Conservation (phyloP, 164 flowering plant species). For the Vitis rupestris region DNA sequence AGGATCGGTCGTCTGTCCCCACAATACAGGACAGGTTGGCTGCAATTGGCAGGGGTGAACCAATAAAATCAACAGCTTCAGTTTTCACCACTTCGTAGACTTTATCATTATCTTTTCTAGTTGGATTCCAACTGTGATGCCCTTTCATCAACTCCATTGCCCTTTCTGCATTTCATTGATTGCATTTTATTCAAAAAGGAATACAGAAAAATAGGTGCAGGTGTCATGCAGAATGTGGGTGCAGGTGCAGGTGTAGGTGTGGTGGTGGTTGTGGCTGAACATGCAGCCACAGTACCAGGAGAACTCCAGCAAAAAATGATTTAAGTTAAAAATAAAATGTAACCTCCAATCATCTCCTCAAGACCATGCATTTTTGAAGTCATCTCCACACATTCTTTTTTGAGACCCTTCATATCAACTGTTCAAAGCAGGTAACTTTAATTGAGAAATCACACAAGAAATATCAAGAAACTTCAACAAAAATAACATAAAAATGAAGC, state of each 20-base stretch:
- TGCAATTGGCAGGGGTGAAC: background rate
- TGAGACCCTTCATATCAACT: conserved; percentile 5
- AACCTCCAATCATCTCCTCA: conserved; percentile 1
- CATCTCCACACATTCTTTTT: conserved; percentile 7
- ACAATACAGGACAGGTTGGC: conserved; percentile 14
- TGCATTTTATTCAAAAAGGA: background rate
- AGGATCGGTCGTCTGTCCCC: conserved; percentile 8
- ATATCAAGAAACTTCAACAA: background rate
- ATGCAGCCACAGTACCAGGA: background rate
- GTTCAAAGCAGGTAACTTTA: conserved; percentile 1
- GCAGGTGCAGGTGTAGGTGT: background rate
- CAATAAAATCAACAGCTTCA: conserved; percentile 9
- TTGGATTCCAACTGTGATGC: background rate
- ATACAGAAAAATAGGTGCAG: background rate
- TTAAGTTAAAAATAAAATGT: background rate
- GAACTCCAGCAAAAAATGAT: no score
- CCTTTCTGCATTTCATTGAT: conserved; percentile 12
- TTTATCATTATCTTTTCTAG: background rate
- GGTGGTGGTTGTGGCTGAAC: background rate
- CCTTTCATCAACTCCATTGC: background rate
- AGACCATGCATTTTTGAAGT: conserved; percentile 5
- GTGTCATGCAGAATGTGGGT: background rate
- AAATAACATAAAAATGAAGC: background rate
- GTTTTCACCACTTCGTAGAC: conserved; percentile 8
- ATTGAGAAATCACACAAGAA: background rate